phyloP scores from a whole-genome alignment of 768 basidiomycete species.

The Daedaleopsis sinensis region DNA sequence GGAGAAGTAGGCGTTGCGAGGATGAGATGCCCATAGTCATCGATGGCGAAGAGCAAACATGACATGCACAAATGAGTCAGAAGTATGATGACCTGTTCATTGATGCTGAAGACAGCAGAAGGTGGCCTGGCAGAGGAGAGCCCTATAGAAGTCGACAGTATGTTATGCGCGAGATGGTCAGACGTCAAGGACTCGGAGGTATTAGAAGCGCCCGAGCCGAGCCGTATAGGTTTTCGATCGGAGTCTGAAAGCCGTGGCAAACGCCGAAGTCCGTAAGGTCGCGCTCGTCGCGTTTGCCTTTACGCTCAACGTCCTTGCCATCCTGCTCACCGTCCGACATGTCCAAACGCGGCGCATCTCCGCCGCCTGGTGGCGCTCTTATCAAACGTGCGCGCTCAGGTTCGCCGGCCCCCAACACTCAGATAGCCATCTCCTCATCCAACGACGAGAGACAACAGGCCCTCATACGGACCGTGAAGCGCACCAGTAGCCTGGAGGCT shows the following conservation, averaged over 20 bases:
- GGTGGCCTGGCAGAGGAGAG: too few relatives aligned
- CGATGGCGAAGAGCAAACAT: too few relatives aligned
- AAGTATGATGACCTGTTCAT: too few relatives aligned
- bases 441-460: conserved; percentile 77
- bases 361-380: conserved; percentile 54
- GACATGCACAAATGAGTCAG: too few relatives aligned
- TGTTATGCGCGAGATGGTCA: too few relatives aligned
- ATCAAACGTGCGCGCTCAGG: conserved; percentile 63
- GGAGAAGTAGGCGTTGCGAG: too few relatives aligned
- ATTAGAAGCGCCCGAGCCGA: too few relatives aligned
- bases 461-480: conserved; percentile 80
- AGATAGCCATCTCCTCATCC: conserved; percentile 77
- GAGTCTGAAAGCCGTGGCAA: neutral
- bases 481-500: conserved; percentile 92
- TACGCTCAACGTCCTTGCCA: conserved; percentile 3
- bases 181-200: too few relatives aligned
- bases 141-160: too few relatives aligned
- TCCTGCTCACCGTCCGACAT: neutral
- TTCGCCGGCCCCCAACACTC: conserved; percentile 53
- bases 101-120: too few relatives aligned
- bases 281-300: conserved; percentile 5
- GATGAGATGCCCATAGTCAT: too few relatives aligned
- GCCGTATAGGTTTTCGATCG: neutral
- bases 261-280: too few relatives aligned
- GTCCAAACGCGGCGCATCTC: conserved; percentile 62